Conservation (phyloP, 1,139 yeast genomes). For the Saccharomyces hybrid region DNA sequence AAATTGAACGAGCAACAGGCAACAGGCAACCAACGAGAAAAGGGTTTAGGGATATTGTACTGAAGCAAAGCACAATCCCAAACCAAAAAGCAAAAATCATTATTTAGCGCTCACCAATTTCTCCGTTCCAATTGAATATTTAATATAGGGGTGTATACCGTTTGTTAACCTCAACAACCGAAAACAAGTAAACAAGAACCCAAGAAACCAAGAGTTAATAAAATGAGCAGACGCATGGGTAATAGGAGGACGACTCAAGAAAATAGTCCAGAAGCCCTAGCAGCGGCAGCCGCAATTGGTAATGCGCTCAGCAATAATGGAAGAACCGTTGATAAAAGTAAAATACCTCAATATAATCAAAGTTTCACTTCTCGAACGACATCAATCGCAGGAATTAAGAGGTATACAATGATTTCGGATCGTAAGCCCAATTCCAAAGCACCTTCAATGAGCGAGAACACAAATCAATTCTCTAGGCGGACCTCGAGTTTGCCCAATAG, state of each 20-base stretch:
- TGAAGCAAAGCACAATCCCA: neutral
- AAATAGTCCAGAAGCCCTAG: constrained; percentile 34
- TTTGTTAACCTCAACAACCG: neutral
- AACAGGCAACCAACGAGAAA: neutral
- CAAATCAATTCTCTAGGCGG: constrained; percentile 2
- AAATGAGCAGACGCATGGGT: neutral
- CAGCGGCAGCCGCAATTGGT: constrained; percentile 40
- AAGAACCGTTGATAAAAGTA: constrained; percentile 18
- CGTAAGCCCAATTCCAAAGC: constrained; percentile 5
- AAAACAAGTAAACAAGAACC: neutral
- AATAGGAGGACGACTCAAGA: constrained; percentile 4
- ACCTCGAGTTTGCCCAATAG: constrained; percentile 2
- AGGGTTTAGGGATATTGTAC: neutral
- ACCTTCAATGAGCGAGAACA: constrained; percentile 6
- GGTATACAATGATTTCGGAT: neutral
- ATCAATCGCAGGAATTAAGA: neutral
- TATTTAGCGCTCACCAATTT: constrained; percentile 1
- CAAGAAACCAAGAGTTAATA: neutral
- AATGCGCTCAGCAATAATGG: constrained; percentile 29
- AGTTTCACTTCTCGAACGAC: neutral
- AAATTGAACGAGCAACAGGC: neutral
- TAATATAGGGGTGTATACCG: constrained; percentile 3
- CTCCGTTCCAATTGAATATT: constrained; percentile 6
- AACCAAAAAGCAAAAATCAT: neutral
- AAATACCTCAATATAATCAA: constrained; percentile 16